phyloP scores from a whole-genome alignment of 2,329 filamentous ascomycete species.

The Diaporthe sp. region DNA sequence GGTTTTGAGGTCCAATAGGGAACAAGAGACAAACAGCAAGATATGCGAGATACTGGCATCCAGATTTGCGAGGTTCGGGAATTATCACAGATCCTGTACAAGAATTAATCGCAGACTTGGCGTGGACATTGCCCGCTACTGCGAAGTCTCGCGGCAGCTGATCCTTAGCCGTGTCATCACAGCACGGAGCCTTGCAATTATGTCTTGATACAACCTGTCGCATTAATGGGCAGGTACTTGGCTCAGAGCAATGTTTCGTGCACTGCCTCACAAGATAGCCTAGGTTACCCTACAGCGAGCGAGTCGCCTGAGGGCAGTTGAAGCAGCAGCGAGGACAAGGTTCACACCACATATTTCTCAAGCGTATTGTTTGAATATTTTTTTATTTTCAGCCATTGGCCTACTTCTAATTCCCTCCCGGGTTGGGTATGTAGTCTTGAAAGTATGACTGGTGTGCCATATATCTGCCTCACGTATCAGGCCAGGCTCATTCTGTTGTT shows the following conservation, averaged over 20 bases:
- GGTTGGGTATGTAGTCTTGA: not conserved
- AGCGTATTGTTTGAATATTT: not conserved
- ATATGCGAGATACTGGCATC: not conserved
- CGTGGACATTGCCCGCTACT: no score
- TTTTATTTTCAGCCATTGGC: not conserved
- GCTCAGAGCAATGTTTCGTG: not conserved
- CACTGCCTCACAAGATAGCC: not conserved
- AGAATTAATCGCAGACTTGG: not conserved
- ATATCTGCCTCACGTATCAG: not conserved
- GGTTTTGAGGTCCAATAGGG: no score
- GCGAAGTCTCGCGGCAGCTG: no score
- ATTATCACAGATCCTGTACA: no score
- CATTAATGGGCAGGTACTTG: not conserved
- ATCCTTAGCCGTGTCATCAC: not conserved
- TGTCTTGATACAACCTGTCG: not conserved
- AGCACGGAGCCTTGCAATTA: not conserved
- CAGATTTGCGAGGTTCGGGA: not conserved
- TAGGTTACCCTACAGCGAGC: not conserved
- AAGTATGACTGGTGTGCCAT: not conserved
- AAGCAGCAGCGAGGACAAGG: not conserved
- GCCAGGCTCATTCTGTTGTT: constrained; percentile 15
- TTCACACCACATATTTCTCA: not conserved
- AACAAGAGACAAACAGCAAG: no score
- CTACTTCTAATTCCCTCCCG: not conserved
- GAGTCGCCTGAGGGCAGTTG: no score